phyloP scores from a whole-genome alignment of 768 basidiomycete genomes.

The Mycena venus region DNA sequence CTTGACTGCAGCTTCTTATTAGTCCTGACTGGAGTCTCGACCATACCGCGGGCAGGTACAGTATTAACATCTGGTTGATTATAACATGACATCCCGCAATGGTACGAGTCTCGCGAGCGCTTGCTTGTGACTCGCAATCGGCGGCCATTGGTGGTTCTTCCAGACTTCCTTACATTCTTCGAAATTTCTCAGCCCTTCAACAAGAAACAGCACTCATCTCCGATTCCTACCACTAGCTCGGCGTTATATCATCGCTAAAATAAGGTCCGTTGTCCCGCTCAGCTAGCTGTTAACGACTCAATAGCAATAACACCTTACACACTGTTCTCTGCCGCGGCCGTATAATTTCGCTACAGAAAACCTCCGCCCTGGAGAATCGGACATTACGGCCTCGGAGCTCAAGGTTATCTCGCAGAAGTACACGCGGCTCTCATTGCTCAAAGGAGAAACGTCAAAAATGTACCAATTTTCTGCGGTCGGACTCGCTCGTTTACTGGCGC shows the following conservation, averaged over 20 bases:
- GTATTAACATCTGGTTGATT: no score
- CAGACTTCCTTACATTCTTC: not conserved
- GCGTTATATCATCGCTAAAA: not conserved
- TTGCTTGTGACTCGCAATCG: not conserved
- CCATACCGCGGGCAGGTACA: no score
- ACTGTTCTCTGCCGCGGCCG: no score
- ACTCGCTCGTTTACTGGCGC: no score
- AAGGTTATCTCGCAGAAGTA: slow-evolving; percentile 1
- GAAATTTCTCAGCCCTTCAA: not conserved
- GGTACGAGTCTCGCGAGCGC: not conserved
- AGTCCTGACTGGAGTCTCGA: no score
- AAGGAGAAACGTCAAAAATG: slow-evolving; percentile 13
- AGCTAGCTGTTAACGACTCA: not conserved
- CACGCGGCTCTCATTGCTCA: slow-evolving; percentile 27
- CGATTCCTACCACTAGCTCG: slow-evolving; percentile 7
- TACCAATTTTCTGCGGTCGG: not conserved
- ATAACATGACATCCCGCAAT: not conserved
- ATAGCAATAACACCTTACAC: not conserved
- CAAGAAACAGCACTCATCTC: not conserved
- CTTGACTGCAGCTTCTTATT: not conserved
- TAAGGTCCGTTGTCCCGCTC: not conserved
- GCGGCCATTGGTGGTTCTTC: slow-evolving; percentile 3
- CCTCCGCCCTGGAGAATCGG: no score
- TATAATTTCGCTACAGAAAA: no score
- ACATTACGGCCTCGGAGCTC: not conserved